Base-by-base conservation (phyloP, 2,329 filamentous ascomycete species). In the Leptoxyphium fumago region DNA sequence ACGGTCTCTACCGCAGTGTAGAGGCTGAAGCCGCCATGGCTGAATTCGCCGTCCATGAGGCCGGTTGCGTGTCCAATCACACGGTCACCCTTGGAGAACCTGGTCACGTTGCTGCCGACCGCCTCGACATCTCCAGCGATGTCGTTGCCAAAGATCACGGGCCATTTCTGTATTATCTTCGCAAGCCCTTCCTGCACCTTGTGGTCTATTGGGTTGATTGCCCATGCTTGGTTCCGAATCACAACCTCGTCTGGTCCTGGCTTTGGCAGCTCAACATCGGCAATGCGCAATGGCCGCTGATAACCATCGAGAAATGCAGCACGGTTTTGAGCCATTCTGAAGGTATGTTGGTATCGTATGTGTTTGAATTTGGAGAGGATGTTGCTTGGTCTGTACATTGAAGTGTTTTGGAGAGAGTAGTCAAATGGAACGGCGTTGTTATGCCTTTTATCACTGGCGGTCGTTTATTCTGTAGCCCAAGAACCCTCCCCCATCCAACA, bases 191-290 rank as follows among this genome's bases (percentile, higher is more conserved):
- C 58, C 43, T 61, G 58, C 28, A 62, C 57, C 45, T 62, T 62
- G 56, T 59, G 60, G 49, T 65, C 63, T 1, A 62, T 59, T 1
- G 63, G 63, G 45, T 65, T 65, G 45, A 64, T 57, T 10, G 63
- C 61, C 10, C 61, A 39, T 9, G 61, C 60, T 41, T 55, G 49
- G 52, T 60, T 61, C 44, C 56, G 57, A 43, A 65, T 50, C 10
- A 65, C 48, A 41, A 65, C 43, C 32, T 64, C 55, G 30, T 58
- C 50, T 18, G 54, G 43, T 8, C 49, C 56, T 17, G 63, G 54
- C 39, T 52, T 55, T 18, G 61, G 60, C 41, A 60, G 50, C 1
- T 56, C 51, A 11, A 56, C 55, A 13, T 54, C 40, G 13, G 47
- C 55, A 28, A 64, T 51, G 34, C 56, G 46, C 8, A 39, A 32